Percentiles rank a stretch among this genome's conserved stretches.
Conservation (phyloP, 768 basidiomycete species). For the Kwoniella shandongensis region DNA sequence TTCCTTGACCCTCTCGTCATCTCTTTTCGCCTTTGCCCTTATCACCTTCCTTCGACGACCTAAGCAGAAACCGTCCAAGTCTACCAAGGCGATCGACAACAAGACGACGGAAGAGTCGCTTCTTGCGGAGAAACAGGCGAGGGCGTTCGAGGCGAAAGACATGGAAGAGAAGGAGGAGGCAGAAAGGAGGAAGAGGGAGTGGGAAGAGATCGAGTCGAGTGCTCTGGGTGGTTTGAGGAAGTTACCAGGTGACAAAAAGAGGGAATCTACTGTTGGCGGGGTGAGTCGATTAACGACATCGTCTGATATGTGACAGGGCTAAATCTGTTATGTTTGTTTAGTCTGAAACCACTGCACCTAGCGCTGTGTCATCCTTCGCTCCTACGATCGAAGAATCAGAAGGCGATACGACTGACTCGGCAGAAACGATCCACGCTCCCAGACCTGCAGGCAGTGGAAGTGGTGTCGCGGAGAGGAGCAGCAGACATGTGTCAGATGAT, state of each 20-base stretch:
- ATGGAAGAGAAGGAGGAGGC: constrained; percentile 28
- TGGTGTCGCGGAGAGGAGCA: constrained; percentile 2
- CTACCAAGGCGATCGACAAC: background rate
- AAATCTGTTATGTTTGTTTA: background rate
- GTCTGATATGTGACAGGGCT: background rate
- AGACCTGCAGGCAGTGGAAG: constrained; percentile 6
- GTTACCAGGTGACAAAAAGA: constrained; percentile 24
- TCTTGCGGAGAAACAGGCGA: background rate
- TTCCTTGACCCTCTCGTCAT: constrained; percentile 44
- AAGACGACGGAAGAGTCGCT: background rate
- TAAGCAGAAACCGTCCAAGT: background rate
- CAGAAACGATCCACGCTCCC: constrained; percentile 9
- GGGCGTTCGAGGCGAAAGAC: constrained; percentile 16
- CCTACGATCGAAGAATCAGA: constrained; percentile 2
- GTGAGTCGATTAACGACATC: constrained; percentile 26
- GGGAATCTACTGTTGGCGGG: constrained; percentile 32
- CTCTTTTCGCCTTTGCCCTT: constrained; percentile 43
- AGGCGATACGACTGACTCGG: constrained; percentile 10
- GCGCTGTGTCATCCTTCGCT: constrained; percentile 18
- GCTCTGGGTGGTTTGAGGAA: constrained; percentile 24
- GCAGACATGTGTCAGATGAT: background rate
- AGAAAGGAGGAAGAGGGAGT: constrained; percentile 29
- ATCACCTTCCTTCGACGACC: constrained; percentile 34
- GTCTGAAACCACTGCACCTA: constrained; percentile 31
- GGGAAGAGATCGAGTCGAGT: constrained; percentile 36